Base-by-base conservation (phyloP, 2,329 filamentous ascomycete species). In the Westerdykella sp. region DNA sequence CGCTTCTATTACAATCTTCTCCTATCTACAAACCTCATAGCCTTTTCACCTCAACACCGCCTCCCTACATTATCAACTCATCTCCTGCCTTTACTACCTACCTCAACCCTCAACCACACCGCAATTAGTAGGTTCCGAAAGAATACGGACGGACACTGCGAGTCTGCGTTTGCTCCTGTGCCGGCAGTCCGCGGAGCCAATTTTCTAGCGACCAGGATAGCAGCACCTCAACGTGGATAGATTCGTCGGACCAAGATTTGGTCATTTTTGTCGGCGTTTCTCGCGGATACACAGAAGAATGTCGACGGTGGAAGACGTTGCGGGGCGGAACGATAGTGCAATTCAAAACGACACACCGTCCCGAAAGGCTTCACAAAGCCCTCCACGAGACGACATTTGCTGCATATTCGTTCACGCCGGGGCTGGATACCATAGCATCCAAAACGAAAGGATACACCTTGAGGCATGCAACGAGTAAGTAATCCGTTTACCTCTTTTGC, bases 381-480 rank as follows among this genome's bases (percentile, higher is more conserved):
- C 63, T 40, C 55, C 60, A 37, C 64, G 64, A 14, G 67, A 71
- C 22, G 72, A 78, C 51, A 69, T 81, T 9, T 81, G 81, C 44
- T 89, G 88, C 46, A 91, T 98, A 41, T 97, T 95, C 66, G 84
- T 98, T 36, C 93, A 98, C 67, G 93, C 91, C 31, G 93, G 93
- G 28, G 93, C 93, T 13, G 93, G 93, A 4, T 98, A 87, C 58
- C 93, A 98, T 66, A 96, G 89, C 61, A 73, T 79, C 18, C 79
- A 85, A 47, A 97, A 97, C 61, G 90, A 98, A 64, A 74, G 77
- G 43, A 75, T 86, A 31, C 93, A 98, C 61, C 77, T 98, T 9
- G 76, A 83, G 58, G 89, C 89, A 34, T 97, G 93, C 67, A 84
- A 85, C 59, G 84, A 91, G 91, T 96, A 74, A 69, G 87, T 73